Base-by-base conservation (phyloP, 2,329 filamentous ascomycete species). In the Cercospora sp. region DNA sequence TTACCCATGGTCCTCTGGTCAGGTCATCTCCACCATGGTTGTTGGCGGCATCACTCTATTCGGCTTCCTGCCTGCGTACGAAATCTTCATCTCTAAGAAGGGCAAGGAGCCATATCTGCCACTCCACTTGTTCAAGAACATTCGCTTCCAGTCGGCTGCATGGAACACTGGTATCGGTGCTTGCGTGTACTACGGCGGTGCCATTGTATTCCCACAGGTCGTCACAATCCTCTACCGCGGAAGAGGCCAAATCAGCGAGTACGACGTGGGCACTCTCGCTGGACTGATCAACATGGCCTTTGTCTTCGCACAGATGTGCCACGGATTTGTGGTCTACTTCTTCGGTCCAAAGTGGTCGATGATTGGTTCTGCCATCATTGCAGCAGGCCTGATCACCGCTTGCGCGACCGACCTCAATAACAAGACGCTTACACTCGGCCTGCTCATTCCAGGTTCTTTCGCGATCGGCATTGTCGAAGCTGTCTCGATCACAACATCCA, bases 1-100 rank as follows among this genome's bases (percentile, higher is more conserved):
- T 33, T 73, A 77, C 59, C 75, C 76, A 3, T 78, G 76, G 76
- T 72, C 71, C 55, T 74, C 72, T 13, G 66, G 71, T 9, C 66
- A 73, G 18, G 75, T 76, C 9, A 74, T 78, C 53, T 70, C 71
- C 12, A 73, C 73, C 5, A 76, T 75, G 67, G 69, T 75, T 20
- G 64, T 75, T 7, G 75, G 74, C n/a, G 72, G 63, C 12, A 48
- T 73, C 13, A 69, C 67, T 3, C 66, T 75, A 4, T 73, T 77
- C 61, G 68, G 33, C 16, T 40, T 73, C 18, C 66, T 75, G 10
- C 73, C 71, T 2, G 65, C 66, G 4, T 75, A 72, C 33, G 73
- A 74, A 57, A 73, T 75, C 62, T 73, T 65, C 20, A 64, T 75
- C 23, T 60, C 60, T 18, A 71, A 71, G 60, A 60, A 65, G 26